Percentiles rank a stretch among this genome's conserved stretches.
Evolutionary conservation across 23 red algal species (phyloP).

Genomic region (Pyropia haitanensis): DNA sequence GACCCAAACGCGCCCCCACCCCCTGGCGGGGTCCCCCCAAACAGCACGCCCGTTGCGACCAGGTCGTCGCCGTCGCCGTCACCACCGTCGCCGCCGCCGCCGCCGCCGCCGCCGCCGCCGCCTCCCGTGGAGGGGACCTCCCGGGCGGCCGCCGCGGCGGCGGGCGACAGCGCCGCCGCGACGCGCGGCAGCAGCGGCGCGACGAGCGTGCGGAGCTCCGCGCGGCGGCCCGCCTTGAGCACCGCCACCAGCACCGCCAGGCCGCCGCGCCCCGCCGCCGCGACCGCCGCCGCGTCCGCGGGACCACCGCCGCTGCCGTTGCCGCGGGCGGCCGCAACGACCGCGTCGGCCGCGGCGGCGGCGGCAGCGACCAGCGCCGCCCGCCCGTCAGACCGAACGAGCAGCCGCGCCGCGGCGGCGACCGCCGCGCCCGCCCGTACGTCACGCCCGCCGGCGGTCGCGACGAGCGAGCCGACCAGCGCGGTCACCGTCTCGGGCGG

Average conservation of each 20-base stretch:
- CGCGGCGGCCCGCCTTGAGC: slow-evolving; percentile 45
- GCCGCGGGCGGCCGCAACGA: neutral
- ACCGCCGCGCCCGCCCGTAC: slow-evolving; percentile 15
- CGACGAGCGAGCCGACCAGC: slow-evolving; percentile 12
- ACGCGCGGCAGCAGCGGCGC: slow-evolving; percentile 8
- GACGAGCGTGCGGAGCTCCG: slow-evolving; percentile 9
- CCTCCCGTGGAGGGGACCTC: neutral
- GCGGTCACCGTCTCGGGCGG: neutral
- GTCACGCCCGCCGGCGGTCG: slow-evolving; percentile 2
- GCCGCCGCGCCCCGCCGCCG: slow-evolving; percentile 7
- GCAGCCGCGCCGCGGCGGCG: slow-evolving; percentile 21
- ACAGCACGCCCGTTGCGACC: slow-evolving; percentile 3
- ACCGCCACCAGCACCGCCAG: slow-evolving; percentile 32
- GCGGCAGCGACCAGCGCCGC: slow-evolving; percentile 2
- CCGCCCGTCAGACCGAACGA: slow-evolving; percentile 15
- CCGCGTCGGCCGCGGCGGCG: slow-evolving; percentile 16
- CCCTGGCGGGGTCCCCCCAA: neutral
- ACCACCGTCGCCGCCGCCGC: slow-evolving; percentile 22
- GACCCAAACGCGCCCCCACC: slow-evolving; percentile 7
- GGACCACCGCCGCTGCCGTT: neutral
- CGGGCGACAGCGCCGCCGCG: neutral
- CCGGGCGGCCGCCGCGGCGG: slow-evolving; percentile 1
- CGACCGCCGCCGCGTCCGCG: neutral
- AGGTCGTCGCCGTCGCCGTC: slow-evolving; percentile 26
- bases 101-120: neutral